Evolutionary conservation across 345 rosid genomes (phyloP), one percentile per base, ranked within the genome.

Genomic region (Sonneratia alba): DNA sequence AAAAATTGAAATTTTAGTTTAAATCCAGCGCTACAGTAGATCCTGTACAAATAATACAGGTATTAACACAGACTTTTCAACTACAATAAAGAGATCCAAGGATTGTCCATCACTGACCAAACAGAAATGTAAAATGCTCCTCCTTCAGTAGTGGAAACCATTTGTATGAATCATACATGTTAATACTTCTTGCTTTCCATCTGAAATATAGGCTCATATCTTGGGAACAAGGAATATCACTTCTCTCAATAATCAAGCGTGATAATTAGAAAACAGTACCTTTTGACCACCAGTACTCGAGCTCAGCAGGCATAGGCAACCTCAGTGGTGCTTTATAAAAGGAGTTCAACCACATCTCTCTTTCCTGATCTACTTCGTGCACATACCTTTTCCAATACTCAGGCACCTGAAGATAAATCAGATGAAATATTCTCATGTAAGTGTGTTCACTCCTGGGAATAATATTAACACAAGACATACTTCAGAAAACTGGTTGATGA

Each of bases 291-390:
- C 96, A 93, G 81, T 93, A 68, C 79, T 91, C 97, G n/a, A 93
- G 93, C 82, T 91, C 98, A 70, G 97, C 83, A 42, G 98, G 97
- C 97, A 93, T 93, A 18, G 97, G 97, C 81, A 93, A 65, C 82
- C 98, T 86, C 69, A 93, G 75, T 21, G 97, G 98, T 72, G 96
- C 88, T 84, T 85, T 93, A 79, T 93, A 93, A 72, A 91, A 93
- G 67, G 97, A 91, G 80, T 93, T 93, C 80, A 93, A 80, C 98
- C 97, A 91, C 91, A 93, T 86, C 77, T 83, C 94, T 76, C 97
- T 87, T 80, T 93, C 98, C 79, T 87, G 82, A 79, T 93, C 98
- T 76, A 93, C 89, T 70, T 93, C 98, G 7, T 87, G 83, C 45
- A 85, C 92, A 9, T 93, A 93, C 74, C 83, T 80, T 85, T 91